phyloP scores from a whole-genome alignment of 176 grass and related monocot genomes.

The Saccharum officinarum region DNA sequence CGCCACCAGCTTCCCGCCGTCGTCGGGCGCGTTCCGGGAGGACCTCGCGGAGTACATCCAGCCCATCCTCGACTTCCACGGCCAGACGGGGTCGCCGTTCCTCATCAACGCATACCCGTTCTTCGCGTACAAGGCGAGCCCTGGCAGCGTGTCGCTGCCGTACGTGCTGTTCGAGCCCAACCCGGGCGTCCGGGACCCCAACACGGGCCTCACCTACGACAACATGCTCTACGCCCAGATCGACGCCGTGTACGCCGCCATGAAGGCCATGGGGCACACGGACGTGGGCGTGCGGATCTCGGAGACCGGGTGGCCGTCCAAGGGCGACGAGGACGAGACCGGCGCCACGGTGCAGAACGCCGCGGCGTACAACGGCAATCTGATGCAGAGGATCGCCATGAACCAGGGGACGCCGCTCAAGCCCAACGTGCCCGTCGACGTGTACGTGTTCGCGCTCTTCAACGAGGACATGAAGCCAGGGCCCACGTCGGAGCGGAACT shows the following conservation, averaged over 20 bases:
- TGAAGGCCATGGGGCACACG: conserved; percentile 76
- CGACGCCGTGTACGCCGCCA: conserved; percentile 88
- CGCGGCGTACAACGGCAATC: conserved; percentile 75
- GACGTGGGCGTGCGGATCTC: conserved; percentile 65
- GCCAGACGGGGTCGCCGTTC: conserved; percentile 53
- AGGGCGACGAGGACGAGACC: conserved; percentile 68
- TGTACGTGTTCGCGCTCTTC: conserved; percentile 86
- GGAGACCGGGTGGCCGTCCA: conserved; percentile 89
- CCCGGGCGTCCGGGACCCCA: conserved; percentile 52
- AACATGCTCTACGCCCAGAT: conserved; percentile 96
- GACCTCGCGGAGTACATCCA: conserved; percentile 60
- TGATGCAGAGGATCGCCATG: conserved; percentile 67
- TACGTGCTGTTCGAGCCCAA: conserved; percentile 89
- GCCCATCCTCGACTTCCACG: conserved; percentile 68
- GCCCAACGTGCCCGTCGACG: conserved; percentile 77
- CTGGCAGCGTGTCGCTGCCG: conserved; percentile 52
- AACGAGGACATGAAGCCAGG: conserved; percentile 79
- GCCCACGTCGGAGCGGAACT: conserved; percentile 76
- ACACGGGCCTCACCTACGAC: conserved; percentile 65
- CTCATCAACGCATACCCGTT: conserved; percentile 82
- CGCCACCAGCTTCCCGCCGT: conserved; percentile 66
- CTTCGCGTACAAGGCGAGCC: conserved; percentile 72
- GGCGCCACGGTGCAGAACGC: conserved; percentile 78
- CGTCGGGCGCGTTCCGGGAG: conserved; percentile 62
- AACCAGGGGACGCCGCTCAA: conserved; percentile 75